Percentiles rank a stretch among this genome's conserved stretches.
Conservation (phyloP, 257 asterid genomes). For the Cynanchum wilfordii region DNA sequence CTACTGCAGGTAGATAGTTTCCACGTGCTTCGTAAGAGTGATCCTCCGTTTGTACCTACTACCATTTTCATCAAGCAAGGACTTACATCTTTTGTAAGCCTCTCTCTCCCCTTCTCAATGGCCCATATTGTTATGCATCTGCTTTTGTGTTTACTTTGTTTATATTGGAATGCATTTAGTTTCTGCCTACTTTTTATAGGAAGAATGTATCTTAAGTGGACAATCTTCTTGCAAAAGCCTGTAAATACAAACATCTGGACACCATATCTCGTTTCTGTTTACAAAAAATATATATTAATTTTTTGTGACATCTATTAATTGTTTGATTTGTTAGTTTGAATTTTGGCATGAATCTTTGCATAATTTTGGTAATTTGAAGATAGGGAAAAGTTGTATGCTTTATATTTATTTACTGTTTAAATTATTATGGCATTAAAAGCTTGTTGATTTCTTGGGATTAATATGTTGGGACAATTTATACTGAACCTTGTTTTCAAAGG, state of each 20-base stretch:
- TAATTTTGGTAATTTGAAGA: background rate
- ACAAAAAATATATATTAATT: background rate
- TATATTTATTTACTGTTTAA: background rate
- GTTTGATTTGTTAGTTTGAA: background rate
- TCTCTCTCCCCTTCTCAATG: conserved; percentile 7
- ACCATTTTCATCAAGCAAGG: conserved; percentile 83
- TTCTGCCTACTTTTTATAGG: background rate
- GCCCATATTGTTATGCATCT: background rate
- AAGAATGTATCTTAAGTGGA: background rate
- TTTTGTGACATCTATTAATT: background rate
- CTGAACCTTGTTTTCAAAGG: background rate
- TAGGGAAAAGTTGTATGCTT: background rate
- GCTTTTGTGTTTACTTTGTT: background rate
- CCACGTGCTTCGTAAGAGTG: conserved; percentile 91
- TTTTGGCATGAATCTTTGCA: background rate
- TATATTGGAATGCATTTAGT: background rate
- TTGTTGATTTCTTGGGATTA: background rate
- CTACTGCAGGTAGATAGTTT: conserved; percentile 82
- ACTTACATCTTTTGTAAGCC: conserved; percentile 68
- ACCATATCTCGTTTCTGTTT: background rate
- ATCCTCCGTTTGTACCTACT: conserved; percentile 89
- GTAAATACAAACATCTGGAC: background rate
- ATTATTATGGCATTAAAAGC: background rate
- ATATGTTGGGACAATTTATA: too few species aligned
- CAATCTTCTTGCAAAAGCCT: background rate